Conservation (phyloP, 2,329 filamentous ascomycete genomes). For the Basipetospora sp. region DNA sequence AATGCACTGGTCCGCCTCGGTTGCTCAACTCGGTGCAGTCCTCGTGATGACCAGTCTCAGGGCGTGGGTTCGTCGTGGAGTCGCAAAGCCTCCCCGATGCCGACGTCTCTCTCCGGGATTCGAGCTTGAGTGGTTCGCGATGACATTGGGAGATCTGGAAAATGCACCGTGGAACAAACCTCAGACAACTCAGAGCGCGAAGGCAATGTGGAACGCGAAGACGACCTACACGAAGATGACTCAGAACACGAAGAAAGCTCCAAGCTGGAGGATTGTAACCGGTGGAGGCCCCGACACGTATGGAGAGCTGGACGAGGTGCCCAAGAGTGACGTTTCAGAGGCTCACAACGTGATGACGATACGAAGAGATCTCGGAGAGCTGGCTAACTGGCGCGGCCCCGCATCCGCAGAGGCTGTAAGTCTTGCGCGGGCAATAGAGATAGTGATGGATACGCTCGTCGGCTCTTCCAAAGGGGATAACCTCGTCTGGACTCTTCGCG, state of each 20-base stretch:
- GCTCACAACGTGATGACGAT: too few species aligned
- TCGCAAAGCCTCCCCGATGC: constrained; percentile 5
- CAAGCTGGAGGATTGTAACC: too few species aligned
- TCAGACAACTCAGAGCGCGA: too few species aligned
- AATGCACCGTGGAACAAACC: too few species aligned
- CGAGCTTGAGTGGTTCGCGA: constrained; percentile 17
- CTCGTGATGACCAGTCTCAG: constrained; percentile 14
- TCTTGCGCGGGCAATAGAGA: background rate
- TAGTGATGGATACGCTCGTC: background rate
- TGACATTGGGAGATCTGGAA: constrained; percentile 7
- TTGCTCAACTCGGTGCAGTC: background rate
- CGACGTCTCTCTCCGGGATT: constrained; percentile 1
- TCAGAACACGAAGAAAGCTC: too few species aligned
- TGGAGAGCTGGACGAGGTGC: too few species aligned
- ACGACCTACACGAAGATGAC: too few species aligned
- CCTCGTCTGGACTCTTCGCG: background rate
- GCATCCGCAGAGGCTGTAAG: background rate
- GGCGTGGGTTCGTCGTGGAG: constrained; percentile 13
- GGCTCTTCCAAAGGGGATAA: background rate
- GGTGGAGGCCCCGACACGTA: too few species aligned
- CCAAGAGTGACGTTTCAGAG: too few species aligned
- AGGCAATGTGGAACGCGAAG: too few species aligned
- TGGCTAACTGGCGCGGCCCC: too few species aligned
- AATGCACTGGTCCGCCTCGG: background rate
- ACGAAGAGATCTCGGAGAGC: too few species aligned